These are phyloP conservation scores for Penicillium flavigenum DNA, from an alignment of 495 filamentous ascomycete genomes.

Conservation along the genomic window DNA sequence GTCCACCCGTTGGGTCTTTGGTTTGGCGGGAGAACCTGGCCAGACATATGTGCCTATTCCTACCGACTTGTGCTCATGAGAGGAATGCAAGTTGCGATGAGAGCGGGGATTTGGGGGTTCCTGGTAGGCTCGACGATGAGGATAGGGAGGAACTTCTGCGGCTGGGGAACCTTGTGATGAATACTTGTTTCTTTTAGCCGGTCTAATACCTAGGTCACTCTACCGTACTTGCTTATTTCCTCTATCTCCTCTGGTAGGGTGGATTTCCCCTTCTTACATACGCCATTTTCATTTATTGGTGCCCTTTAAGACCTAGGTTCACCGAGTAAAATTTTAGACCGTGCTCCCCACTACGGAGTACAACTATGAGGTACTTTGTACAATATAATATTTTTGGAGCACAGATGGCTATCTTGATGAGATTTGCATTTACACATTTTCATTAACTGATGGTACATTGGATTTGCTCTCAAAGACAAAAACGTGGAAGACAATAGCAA, in stretches of 20 bases:
- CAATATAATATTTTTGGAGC: no score
- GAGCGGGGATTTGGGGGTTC: conserved; percentile 46
- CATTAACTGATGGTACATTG: conserved; percentile 15
- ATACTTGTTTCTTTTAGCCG: not conserved
- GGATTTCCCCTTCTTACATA: no score
- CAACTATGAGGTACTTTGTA: no score
- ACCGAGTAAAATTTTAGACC: no score
- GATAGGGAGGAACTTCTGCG: conserved; percentile 46
- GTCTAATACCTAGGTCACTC: not conserved
- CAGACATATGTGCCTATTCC: conserved; percentile 41
- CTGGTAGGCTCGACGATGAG: conserved; percentile 44
- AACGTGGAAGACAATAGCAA: not conserved
- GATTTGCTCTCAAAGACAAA: not conserved
- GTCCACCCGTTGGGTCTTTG: conserved; percentile 38
- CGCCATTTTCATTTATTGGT: no score
- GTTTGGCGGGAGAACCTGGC: conserved; percentile 43
- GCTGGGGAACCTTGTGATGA: conserved; percentile 45
- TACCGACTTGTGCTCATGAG: conserved; percentile 46
- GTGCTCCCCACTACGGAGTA: no score
- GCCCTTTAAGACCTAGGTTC: no score
- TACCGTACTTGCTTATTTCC: no score
- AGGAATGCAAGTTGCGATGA: conserved; percentile 46
- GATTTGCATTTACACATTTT: no score
- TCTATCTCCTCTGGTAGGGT: no score
- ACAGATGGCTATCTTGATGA: no score